Conservation (phyloP, 768 basidiomycete species). For the Cyclocybe aegerita region DNA sequence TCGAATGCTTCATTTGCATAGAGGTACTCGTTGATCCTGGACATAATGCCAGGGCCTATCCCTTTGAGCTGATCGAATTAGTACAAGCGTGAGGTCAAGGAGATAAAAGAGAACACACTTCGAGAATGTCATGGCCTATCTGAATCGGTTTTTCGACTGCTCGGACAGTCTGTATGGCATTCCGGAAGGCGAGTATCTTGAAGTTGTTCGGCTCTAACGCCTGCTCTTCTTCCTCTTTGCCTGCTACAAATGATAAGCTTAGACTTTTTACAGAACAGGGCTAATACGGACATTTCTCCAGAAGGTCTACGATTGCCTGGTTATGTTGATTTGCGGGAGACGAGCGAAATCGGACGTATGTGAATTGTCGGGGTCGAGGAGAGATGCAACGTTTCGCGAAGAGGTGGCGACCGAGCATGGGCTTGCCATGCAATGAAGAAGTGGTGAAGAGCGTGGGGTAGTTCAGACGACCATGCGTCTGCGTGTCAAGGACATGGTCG, state of each 20-base stretch:
- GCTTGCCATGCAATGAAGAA: conserved; percentile 18
- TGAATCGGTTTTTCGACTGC: conserved; percentile 40
- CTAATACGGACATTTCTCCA: conserved; percentile 38
- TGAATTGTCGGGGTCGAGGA: background rate
- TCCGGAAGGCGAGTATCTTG: conserved; percentile 50
- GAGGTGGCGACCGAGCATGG: conserved; percentile 20
- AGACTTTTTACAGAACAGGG: background rate
- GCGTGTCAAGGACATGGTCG: background rate
- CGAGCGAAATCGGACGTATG: conserved; percentile 3
- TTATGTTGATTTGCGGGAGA: conserved; percentile 18
- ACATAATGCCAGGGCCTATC: conserved; percentile 40
- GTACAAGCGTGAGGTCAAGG: background rate
- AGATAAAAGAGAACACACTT: conserved; percentile 23
- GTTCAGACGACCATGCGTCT: background rate
- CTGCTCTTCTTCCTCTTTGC: conserved; percentile 42
- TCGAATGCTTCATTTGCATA: conserved; percentile 22
- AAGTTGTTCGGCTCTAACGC: conserved; percentile 36
- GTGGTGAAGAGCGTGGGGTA: background rate
- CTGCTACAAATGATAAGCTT: conserved; percentile 20
- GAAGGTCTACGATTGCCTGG: conserved; percentile 29
- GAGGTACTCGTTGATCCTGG: conserved; percentile 42
- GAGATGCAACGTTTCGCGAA: conserved; percentile 11
- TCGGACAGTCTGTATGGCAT: conserved; percentile 43
- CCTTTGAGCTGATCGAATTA: conserved; percentile 27
- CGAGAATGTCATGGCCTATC: conserved; percentile 40